phyloP scores from a whole-genome alignment of 495 filamentous ascomycete species.

The Penicillium bovifimosum region DNA sequence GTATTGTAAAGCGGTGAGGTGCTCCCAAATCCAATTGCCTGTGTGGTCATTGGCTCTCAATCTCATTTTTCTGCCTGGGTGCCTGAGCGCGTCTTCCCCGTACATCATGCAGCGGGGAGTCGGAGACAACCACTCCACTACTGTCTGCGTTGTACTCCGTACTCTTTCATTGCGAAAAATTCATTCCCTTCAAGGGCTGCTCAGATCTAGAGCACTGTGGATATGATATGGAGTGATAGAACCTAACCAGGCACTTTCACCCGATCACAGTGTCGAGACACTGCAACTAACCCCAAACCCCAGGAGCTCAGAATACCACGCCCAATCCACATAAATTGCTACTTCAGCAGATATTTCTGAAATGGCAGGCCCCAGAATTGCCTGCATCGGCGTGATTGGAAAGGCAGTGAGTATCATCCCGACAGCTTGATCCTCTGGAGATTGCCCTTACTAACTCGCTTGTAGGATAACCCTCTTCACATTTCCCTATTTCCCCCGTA shows the following conservation, averaged over 20 bases:
- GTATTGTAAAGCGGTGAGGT: slow-evolving; percentile 22
- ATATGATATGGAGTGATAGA: not conserved
- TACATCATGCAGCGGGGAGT: not conserved
- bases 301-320: not conserved
- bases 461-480: slow-evolving; percentile 92
- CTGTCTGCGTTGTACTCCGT: not conserved
- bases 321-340: not conserved
- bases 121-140: not conserved
- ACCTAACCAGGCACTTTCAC: not conserved
- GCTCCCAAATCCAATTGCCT: slow-evolving; percentile 18
- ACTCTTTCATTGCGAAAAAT: not conserved
- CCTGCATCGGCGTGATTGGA: slow-evolving; percentile 88
- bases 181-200: not conserved
- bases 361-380: slow-evolving; percentile 52
- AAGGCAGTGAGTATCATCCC: slow-evolving; percentile 60
- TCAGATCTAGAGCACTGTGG: not conserved
- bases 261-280: not conserved
- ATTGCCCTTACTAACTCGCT: slow-evolving; percentile 6
- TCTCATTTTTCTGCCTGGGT: not conserved
- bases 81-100: slow-evolving; percentile 1
- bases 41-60: slow-evolving; percentile 14
- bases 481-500: slow-evolving; percentile 79
- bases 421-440: not conserved
- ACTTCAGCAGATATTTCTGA: not conserved
- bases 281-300: not conserved